phyloP scores from a whole-genome alignment of 2,329 filamentous ascomycete species.

The Corynespora cassiicola region DNA sequence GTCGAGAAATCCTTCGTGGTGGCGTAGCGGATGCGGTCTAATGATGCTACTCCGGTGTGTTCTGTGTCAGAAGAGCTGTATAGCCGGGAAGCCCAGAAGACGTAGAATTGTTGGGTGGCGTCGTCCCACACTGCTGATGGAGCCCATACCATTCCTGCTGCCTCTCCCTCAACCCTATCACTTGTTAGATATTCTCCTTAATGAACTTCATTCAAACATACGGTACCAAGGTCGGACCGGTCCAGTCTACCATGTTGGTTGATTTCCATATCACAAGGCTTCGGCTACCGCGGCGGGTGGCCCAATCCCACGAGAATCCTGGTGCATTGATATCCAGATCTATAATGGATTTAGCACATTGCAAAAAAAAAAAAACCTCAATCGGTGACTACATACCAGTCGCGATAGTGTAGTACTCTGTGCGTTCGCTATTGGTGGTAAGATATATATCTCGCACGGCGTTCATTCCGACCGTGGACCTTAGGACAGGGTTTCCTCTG shows the following conservation, averaged over 20 bases:
- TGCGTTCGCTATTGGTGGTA: conserved; percentile 7
- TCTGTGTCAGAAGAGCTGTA: conserved; percentile 10
- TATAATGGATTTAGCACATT: not conserved
- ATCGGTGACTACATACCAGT: not conserved
- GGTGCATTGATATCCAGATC: conserved; percentile 8
- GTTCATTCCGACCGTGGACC: conserved; percentile 16
- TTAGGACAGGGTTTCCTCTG: conserved; percentile 12
- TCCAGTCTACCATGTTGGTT: conserved; percentile 15
- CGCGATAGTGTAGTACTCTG: conserved; percentile 14
- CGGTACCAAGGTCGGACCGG: conserved; percentile 11
- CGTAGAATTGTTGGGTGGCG: conserved; percentile 11
- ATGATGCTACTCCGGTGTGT: conserved; percentile 10
- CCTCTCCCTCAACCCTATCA: conserved; percentile 10
- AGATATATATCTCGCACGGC: conserved; percentile 17
- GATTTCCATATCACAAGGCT: conserved; percentile 16
- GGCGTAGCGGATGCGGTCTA: conserved; percentile 14
- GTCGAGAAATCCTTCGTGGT: conserved; percentile 18
- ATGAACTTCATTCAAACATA: not conserved
- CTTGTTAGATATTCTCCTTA: conserved; percentile 1
- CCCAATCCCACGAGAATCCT: conserved; percentile 16
- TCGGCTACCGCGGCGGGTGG: conserved; percentile 11
- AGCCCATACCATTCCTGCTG: conserved; percentile 20
- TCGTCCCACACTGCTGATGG: conserved; percentile 14
- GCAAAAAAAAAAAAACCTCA: too few relatives aligned
- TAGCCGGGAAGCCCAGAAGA: conserved; percentile 6